Conservation (phyloP, 176 grass and related monocot genomes). For the Musa acuminata region DNA sequence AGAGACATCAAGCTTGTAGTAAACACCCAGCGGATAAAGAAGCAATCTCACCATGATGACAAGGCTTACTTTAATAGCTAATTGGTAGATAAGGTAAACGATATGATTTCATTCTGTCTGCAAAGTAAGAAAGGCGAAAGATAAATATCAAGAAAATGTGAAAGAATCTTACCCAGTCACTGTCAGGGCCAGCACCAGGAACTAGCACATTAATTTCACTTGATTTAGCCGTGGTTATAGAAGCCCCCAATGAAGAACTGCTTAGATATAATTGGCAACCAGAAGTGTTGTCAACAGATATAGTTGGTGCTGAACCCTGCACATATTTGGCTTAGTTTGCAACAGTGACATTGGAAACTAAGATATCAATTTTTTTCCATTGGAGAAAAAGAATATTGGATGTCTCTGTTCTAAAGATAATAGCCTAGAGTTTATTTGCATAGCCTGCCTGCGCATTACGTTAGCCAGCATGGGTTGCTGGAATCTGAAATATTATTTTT, state of each 20-base stretch:
- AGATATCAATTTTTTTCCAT: background rate
- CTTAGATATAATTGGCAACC: slow-evolving; percentile 90
- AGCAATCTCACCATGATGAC: no score
- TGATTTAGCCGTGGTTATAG: slow-evolving; percentile 94
- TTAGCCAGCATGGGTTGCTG: no score
- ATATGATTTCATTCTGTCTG: background rate
- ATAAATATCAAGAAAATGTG: background rate
- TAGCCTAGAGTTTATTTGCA: no score
- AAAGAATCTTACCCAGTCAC: slow-evolving; percentile 63
- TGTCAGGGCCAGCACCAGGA: slow-evolving; percentile 42
- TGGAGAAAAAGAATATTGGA: no score
- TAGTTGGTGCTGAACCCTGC: slow-evolving; percentile 79
- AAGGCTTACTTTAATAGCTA: no score
- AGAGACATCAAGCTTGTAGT: no score
- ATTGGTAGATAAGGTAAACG: no score
- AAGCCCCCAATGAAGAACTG: slow-evolving; percentile 64
- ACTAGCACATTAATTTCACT: slow-evolving; percentile 93
- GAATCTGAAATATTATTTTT: no score
- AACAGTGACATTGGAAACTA: background rate
- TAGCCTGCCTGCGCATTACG: no score
- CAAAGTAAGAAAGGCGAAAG: background rate
- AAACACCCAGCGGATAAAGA: no score
- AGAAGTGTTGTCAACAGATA: slow-evolving; percentile 93
- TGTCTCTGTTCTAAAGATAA: no score
- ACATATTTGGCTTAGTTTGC: slow-evolving; percentile 8